Evolutionary conservation across 805 yeast species (phyloP), one percentile per base, ranked within the genome.

Genomic region (Kazachstania psychrophila): DNA sequence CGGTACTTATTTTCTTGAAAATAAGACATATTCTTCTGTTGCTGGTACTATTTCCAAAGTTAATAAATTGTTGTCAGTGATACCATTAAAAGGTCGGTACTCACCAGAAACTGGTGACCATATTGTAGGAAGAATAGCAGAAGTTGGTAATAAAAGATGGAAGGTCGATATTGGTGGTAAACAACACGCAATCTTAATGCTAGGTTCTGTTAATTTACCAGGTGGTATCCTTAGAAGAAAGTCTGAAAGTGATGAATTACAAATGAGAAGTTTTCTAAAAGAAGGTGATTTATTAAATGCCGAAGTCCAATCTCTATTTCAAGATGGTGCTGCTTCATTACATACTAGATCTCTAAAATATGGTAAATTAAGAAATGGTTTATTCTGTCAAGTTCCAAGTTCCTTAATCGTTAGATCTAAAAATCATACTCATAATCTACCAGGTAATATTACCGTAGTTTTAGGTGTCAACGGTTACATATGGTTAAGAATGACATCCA

Each of bases 21-120:
- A 79, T 46, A 66, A 71, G 48, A 86, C 96, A 0, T 86, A 74
- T 57, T 80, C 95, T 3, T 80, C 96, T 0, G 95, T 89, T 6
- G 96, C 96, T 0, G 99, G 99, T 4, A 77, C 78, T 9, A 79
- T 92, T 4, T 73, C 83, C 1, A 70, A 89, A 44, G 96, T 88
- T 36, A 92, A 92, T 59, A 76, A 88, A 50, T 68, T 92, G 40
- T 68, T 92, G 40, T 79, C 88, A 51, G 97, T 92, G 14, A 64
- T 75, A 20, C 95, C 97, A 3, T 69, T 89, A 41, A 72, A 84
- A 47, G 95, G 96, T 4, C 69, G 94, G 41, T 92, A 89, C 54
- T 71, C 77, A 23, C 95, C 98, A 1, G 96, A 87, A 46, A 86
- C 95, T 2, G 98, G 98, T 46, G 98, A 92, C 56, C 97, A 92